phyloP scores from a whole-genome alignment of 768 basidiomycete species.

The Lentinula lateritia region DNA sequence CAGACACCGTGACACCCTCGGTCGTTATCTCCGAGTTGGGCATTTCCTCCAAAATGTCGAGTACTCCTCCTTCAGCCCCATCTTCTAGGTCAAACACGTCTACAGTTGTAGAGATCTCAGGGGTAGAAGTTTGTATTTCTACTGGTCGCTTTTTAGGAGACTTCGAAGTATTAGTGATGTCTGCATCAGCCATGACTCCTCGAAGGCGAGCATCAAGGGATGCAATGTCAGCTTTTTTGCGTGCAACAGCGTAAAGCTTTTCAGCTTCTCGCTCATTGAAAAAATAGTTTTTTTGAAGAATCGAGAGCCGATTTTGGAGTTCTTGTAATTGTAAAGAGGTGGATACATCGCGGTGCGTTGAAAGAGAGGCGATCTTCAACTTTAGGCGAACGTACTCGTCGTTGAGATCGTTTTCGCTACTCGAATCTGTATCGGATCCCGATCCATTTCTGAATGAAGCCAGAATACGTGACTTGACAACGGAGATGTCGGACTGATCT shows the following conservation, averaged over 20 bases:
- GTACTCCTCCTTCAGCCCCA: slow-evolving; percentile 53
- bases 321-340: slow-evolving; percentile 25
- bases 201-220: slow-evolving; percentile 39
- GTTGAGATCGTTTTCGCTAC: slow-evolving; percentile 48
- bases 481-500: background rate
- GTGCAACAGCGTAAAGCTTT: slow-evolving; percentile 46
- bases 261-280: slow-evolving; percentile 69
- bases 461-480: slow-evolving; percentile 15
- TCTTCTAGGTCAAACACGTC: slow-evolving; percentile 55
- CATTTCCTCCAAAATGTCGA: slow-evolving; percentile 67
- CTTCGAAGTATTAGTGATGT: background rate
- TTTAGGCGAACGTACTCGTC: slow-evolving; percentile 59
- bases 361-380: slow-evolving; percentile 46
- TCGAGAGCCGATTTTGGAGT: slow-evolving; percentile 40
- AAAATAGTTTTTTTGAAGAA: slow-evolving; percentile 54
- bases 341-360: slow-evolving; percentile 23
- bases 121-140: slow-evolving; percentile 9
- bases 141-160: slow-evolving; percentile 12
- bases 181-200: slow-evolving; percentile 11
- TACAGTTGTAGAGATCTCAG: background rate
- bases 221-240: slow-evolving; percentile 39
- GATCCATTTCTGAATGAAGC: slow-evolving; percentile 13
- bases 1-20: slow-evolving; percentile 43
- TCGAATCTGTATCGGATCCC: slow-evolving; percentile 21
- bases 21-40: slow-evolving; percentile 51